Evolutionary conservation across 2,329 filamentous ascomycete genomes (phyloP).

Genomic region (Ploettnerulaceae sp.): DNA sequence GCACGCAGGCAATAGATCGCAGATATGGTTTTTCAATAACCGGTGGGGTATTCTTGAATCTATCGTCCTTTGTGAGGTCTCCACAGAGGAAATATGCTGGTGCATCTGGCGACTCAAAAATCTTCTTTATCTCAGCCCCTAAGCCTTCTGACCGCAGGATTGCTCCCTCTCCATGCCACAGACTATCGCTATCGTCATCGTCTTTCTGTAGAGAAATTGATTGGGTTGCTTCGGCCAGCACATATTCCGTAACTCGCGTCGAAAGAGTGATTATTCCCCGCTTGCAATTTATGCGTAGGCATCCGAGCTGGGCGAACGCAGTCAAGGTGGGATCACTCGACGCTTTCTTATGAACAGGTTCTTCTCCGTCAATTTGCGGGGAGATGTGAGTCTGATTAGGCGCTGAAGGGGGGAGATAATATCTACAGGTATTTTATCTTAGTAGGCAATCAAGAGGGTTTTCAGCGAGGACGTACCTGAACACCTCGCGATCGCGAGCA

Average conservation of each 20-base stretch:
- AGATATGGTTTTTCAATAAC: slow-evolving; percentile 35
- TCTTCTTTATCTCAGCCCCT: slow-evolving; percentile 17
- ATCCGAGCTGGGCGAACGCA: slow-evolving; percentile 45
- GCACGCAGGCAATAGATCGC: slow-evolving; percentile 54
- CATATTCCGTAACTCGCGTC: slow-evolving; percentile 21
- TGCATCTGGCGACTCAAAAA: slow-evolving; percentile 19
- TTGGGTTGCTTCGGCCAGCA: slow-evolving; percentile 29
- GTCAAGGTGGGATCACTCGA: slow-evolving; percentile 40
- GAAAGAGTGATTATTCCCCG: slow-evolving; percentile 42
- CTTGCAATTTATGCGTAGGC: slow-evolving; percentile 43
- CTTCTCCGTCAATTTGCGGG: slow-evolving; percentile 8
- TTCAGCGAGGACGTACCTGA: slow-evolving; percentile 17
- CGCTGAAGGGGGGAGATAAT: slow-evolving; percentile 17
- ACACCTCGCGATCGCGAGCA: slow-evolving; percentile 27
- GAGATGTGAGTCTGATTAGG: neutral
- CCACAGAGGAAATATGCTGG: slow-evolving; percentile 32
- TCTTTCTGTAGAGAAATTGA: slow-evolving; percentile 27
- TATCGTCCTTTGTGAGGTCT: slow-evolving; percentile 37
- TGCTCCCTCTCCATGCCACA: slow-evolving; percentile 31
- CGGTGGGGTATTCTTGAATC: slow-evolving; percentile 36
- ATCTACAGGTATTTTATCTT: slow-evolving; percentile 13
- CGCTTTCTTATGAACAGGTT: slow-evolving; percentile 9
- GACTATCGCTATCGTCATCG: slow-evolving; percentile 26
- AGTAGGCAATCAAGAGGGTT: neutral
- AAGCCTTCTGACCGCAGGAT: slow-evolving; percentile 13